phyloP scores from a whole-genome alignment of 192 early-diverging fungal species.

The Coemansia sp. region DNA sequence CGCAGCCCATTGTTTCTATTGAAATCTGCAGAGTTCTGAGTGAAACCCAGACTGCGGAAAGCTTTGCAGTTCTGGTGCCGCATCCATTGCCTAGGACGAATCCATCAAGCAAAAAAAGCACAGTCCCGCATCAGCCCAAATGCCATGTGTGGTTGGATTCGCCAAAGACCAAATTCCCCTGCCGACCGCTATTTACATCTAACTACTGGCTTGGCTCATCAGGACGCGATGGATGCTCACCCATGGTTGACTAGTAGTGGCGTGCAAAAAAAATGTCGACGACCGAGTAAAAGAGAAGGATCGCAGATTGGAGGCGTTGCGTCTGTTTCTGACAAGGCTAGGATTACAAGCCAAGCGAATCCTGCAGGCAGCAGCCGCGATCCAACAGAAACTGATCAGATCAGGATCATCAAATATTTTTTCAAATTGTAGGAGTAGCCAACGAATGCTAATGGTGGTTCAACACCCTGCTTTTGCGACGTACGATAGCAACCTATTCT shows the following conservation, averaged over 20 bases:
- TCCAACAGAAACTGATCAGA: constrained; percentile 5
- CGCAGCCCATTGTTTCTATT: neutral
- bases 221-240: constrained; percentile 26
- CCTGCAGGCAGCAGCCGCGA: neutral
- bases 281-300: constrained; percentile 31
- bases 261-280: constrained; percentile 23
- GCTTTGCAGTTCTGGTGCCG: neutral
- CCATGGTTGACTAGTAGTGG: constrained; percentile 31
- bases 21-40: neutral
- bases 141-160: constrained; percentile 15
- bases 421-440: neutral
- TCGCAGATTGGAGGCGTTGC: neutral
- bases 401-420: neutral
- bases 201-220: neutral
- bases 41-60: neutral
- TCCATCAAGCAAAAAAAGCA: constrained; percentile 14
- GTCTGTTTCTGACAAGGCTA: neutral
- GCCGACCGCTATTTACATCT: neutral
- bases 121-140: neutral
- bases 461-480: neutral
- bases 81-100: constrained; percentile 3
- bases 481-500: neutral
- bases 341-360: neutral
- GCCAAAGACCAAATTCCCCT: neutral
- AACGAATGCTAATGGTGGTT: neutral